Evolutionary conservation across 2,329 filamentous ascomycete species (phyloP).

Genomic region (Cladosporium velox): DNA sequence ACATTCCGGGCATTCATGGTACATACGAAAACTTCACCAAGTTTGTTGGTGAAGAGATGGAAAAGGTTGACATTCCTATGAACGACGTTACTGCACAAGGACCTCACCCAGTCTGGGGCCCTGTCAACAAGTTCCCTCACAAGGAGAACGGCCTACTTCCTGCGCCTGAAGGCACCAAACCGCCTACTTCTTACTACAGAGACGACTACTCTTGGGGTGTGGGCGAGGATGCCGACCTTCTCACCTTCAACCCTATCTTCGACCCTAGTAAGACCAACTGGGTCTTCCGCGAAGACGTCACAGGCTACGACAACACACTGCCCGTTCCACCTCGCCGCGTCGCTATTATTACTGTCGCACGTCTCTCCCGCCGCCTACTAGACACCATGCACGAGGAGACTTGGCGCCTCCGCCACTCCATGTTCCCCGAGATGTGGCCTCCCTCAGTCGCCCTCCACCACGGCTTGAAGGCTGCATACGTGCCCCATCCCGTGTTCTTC

Average conservation of each 20-base stretch:
- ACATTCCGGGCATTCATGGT: constrained; percentile 69
- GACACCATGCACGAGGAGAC: constrained; percentile 79
- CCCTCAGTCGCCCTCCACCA: constrained; percentile 73
- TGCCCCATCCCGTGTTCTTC: constrained; percentile 77
- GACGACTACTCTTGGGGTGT: constrained; percentile 76
- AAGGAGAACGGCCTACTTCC: constrained; percentile 51
- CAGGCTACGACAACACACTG: constrained; percentile 61
- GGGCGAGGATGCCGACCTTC: constrained; percentile 72
- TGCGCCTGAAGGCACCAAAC: constrained; percentile 63
- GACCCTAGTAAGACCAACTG: constrained; percentile 72
- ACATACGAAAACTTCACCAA: constrained; percentile 68
- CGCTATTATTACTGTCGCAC: constrained; percentile 76
- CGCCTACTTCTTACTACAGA: constrained; percentile 59
- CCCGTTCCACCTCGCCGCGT: constrained; percentile 67
- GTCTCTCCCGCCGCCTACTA: constrained; percentile 70
- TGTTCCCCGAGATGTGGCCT: constrained; percentile 79
- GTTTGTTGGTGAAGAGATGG: constrained; percentile 61
- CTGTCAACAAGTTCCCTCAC: constrained; percentile 47
- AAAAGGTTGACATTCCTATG: constrained; percentile 50
- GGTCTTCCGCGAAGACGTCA: constrained; percentile 69
- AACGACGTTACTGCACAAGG: constrained; percentile 53
- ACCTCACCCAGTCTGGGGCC: constrained; percentile 66
- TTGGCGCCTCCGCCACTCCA: constrained; percentile 67
- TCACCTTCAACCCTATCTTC: constrained; percentile 78
- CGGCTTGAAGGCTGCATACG: constrained; percentile 76